phyloP scores from a whole-genome alignment of 179 eudicot species.

The Silene coronaria region DNA sequence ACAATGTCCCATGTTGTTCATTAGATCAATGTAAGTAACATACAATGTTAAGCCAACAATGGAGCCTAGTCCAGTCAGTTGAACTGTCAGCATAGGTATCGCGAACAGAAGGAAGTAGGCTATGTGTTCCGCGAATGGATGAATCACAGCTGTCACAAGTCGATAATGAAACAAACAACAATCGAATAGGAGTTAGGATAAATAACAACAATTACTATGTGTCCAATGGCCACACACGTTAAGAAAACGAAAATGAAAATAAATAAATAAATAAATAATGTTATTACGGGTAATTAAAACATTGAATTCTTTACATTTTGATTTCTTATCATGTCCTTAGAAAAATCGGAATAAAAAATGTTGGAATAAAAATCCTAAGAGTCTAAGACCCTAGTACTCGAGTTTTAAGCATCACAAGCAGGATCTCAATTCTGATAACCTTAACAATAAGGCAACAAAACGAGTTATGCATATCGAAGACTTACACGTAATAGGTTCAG shows the following conservation, averaged over 20 bases:
- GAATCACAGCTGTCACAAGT: conserved; percentile 34
- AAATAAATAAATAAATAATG: no score
- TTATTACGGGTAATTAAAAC: no score
- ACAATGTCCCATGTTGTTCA: conserved; percentile 56
- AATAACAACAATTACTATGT: background rate
- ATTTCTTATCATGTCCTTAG: no score
- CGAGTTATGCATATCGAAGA: no score
- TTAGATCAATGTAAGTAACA: conserved; percentile 31
- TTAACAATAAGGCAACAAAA: no score
- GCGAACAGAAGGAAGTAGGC: conserved; percentile 34
- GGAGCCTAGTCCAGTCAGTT: conserved; percentile 15
- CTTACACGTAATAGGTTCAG: conserved; percentile 62
- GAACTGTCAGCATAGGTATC: conserved; percentile 28
- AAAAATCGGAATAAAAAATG: no score
- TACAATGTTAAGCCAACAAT: conserved; percentile 17
- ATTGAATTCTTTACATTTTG: no score
- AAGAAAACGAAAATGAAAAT: no score
- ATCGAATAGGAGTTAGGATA: background rate
- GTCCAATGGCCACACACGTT: no score
- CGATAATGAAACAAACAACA: background rate
- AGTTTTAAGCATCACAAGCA: background rate
- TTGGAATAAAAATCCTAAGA: no score
- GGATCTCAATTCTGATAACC: background rate
- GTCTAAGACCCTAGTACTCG: no score
- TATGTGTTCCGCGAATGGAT: conserved; percentile 45